Percentiles rank a stretch among this genome's conserved stretches.
phyloP scores from a whole-genome alignment of 345 rosid genomes.

The Psidium guajava region DNA sequence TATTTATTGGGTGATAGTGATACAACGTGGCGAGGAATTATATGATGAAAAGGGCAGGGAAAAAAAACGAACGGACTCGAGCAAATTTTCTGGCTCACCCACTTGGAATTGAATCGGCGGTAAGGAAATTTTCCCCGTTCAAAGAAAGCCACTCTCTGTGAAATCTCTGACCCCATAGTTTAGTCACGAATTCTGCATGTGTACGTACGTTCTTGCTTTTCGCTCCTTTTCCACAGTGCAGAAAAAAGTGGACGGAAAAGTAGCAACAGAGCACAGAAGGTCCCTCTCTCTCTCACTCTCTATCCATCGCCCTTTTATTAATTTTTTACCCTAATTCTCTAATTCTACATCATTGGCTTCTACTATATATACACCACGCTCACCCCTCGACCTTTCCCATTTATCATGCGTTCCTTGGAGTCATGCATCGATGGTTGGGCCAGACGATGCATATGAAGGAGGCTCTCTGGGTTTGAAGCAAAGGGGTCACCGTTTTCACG shows the following conservation, averaged over 20 bases:
- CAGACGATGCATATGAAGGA: not conserved
- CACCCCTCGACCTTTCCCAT: not conserved
- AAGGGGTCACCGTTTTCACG: not conserved
- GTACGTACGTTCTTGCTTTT: conserved; percentile 13
- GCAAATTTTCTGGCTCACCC: not conserved
- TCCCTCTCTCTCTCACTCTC: conserved; percentile 1
- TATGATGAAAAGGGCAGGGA: not conserved
- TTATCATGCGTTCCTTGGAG: not conserved
- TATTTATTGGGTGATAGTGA: not conserved
- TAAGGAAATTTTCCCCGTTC: not conserved
- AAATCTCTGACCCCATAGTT: conserved; percentile 79
- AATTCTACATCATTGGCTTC: not conserved
- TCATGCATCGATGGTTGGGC: not conserved
- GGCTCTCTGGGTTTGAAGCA: not conserved
- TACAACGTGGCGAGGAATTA: not conserved
- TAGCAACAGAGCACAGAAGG: not conserved
- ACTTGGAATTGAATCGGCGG: conserved; percentile 17
- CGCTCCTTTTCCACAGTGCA: conserved; percentile 2
- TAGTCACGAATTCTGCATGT: conserved; percentile 89
- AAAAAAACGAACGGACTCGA: not conserved
- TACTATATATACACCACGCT: not conserved
- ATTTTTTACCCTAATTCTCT: no score
- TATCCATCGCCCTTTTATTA: conserved; percentile 7
- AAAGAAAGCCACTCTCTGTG: conserved; percentile 11
- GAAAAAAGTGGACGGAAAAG: not conserved